Evolutionary conservation across 1,284 basidiomycete species (phyloP), one percentile per base, ranked within the genome.

Genomic region (Ceratobasidium sp.): DNA sequence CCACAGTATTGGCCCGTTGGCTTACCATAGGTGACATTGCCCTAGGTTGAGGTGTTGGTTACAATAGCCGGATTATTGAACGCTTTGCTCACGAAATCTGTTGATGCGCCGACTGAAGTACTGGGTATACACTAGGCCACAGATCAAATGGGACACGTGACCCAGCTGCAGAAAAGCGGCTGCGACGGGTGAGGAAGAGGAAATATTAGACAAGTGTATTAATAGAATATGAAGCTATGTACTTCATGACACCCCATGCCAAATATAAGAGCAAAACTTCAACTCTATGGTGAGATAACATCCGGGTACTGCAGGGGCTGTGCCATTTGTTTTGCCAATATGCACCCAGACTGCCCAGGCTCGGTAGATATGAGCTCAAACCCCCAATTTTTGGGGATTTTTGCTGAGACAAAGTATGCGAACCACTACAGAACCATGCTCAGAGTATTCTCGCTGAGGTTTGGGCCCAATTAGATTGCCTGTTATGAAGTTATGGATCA

Each of bases 21-120:
- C 33, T 75, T 85, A 80, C 91, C 88, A 78, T 91, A 90, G 64
- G 90, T 87, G 61, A 92, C 86, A 77, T 92, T 92, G 0, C 91
- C 91, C 91, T 92, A 33, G 76, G 31, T 31, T 15, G n/a, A 15
- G 4, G 31, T 33, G 45, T 76, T 58, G 77, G 69, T 26, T 77
- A 76, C 2, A 31, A 17, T 10, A 37, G 33, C 6, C 20, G 35
- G 37, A n/a, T 26, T 10, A 67, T 7, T 45, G 11, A 45, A 8
- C 20, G 33, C 51, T 79, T 45, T 45, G 85, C 90, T 84, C 77
- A 91, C 90, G 79, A 93, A 93, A 81, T 93, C 91, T 0, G 92
- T 92, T 3, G 91, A 92, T 10, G 90, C 91, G 53, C 86, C 86
- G 17, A 85, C 84, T 73, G 89, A 89, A 35, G 88, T 86, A n/a